Evolutionary conservation across 202 grass and related monocot genomes (phyloP), one percentile per base, ranked within the genome.

Genomic region (Setaria viridis): DNA sequence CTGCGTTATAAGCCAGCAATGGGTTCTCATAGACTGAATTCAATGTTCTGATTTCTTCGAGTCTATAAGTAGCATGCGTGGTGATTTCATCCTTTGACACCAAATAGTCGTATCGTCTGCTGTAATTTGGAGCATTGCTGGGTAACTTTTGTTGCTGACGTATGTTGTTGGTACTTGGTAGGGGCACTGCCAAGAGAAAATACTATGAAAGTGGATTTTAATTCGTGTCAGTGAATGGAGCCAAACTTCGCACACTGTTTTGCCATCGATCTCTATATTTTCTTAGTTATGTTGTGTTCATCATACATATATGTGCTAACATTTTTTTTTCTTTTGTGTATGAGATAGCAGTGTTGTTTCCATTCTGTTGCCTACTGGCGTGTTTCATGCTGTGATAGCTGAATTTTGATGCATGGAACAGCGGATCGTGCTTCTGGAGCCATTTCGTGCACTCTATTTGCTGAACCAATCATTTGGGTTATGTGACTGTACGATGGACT

Each of bases 1-100:
- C 62, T 65, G 9, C 66, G 77, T 41, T 77, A 57, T 85, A 43
- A 63, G 17, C 54, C 55, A 85, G 63, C 77, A 77, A 37, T 85
- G 62, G 77, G 16, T 85, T 76, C 77, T 62, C 46, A 71, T 70
- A 71, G 6, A 85, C 32, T 69, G 80, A 89, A n/a, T 54, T 11
- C 72, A 34, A 79, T 41, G 12, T 66, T 66, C 5, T 65, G 83
- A 54, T 83, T 65, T 84, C 32, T 39, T 68, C 63, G 81, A 85
- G 55, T 19, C 21, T 85, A 89, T 81, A 76, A 25, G 25, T 25
- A 25, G 25, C 25, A 25, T 25, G 25, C 25, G 25, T 25, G 25
- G 25, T 25, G 25, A 25, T 25, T 25, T 25, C 25, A 25, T 25
- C 25, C 25, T 25, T 25, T 25, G 25, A 25, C 25, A 25, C 25